Evolutionary conservation across 2,329 filamentous ascomycete species (phyloP).

Genomic region (Metarhizium robertsii): DNA sequence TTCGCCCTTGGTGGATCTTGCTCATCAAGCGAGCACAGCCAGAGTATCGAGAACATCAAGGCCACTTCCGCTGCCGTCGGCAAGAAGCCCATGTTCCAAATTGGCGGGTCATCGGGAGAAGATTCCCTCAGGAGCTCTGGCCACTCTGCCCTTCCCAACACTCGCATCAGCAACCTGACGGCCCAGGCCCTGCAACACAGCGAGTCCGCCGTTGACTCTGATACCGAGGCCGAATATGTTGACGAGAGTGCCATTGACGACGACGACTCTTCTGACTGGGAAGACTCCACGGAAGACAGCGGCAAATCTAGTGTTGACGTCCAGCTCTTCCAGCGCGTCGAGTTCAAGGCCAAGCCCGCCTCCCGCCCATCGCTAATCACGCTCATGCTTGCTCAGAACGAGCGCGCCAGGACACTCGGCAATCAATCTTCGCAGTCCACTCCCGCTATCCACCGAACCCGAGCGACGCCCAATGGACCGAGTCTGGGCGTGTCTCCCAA

Average conservation of each 20-base stretch:
- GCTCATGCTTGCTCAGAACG: slow-evolving; percentile 71
- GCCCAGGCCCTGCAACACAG: slow-evolving; percentile 53
- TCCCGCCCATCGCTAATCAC: slow-evolving; percentile 86
- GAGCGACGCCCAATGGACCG: slow-evolving; percentile 38
- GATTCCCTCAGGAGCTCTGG: slow-evolving; percentile 55
- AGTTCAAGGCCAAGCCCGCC: slow-evolving; percentile 75
- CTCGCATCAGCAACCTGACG: slow-evolving; percentile 70
- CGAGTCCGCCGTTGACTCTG: slow-evolving; percentile 21
- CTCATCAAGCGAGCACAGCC: slow-evolving; percentile 54
- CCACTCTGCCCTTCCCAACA: slow-evolving; percentile 35
- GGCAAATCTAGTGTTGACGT: slow-evolving; percentile 77
- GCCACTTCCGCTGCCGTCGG: slow-evolving; percentile 18
- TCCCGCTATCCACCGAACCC: slow-evolving; percentile 56
- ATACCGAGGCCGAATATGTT: slow-evolving; percentile 52
- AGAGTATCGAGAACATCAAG: slow-evolving; percentile 36
- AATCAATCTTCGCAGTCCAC: slow-evolving; percentile 59
- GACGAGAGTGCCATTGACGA: slow-evolving; percentile 78
- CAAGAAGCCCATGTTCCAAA: slow-evolving; percentile 38
- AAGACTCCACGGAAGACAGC: slow-evolving; percentile 68
- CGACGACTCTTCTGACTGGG: slow-evolving; percentile 52
- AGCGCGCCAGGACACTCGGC: slow-evolving; percentile 60
- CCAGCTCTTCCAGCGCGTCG: slow-evolving; percentile 80
- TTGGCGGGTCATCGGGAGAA: slow-evolving; percentile 60
- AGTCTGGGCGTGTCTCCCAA: slow-evolving; percentile 41
- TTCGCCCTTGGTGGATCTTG: slow-evolving; percentile 74